These are phyloP conservation scores for Lasiosphaeria miniovina DNA, from an alignment of 495 filamentous ascomycete species.

Conservation along the genomic window DNA sequence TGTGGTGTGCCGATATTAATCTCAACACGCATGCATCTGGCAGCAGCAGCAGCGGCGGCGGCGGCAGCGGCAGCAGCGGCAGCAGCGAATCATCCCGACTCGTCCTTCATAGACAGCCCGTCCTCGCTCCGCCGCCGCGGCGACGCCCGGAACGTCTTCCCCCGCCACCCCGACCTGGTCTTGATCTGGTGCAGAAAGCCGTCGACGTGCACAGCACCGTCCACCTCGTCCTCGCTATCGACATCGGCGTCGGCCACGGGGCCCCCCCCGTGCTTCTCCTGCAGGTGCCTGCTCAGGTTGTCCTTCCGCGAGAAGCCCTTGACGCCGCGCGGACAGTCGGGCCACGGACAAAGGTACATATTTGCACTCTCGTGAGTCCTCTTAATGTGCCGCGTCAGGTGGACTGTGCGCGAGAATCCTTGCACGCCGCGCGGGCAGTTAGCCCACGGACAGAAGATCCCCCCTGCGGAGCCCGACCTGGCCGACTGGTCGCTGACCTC, in stretches of 20 bases:
- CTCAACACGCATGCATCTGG: too few species aligned
- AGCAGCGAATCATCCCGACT: neutral
- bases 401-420: neutral
- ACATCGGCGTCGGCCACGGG: constrained; percentile 23
- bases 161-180: constrained; percentile 32
- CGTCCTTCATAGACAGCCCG: neutral
- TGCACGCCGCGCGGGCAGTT: neutral
- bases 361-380: too few species aligned
- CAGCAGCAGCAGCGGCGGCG: too few species aligned
- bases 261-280: constrained; percentile 33
- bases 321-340: constrained; percentile 16
- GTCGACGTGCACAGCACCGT: constrained; percentile 52
- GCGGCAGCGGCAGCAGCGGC: too few species aligned
- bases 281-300: constrained; percentile 29
- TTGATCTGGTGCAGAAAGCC: constrained; percentile 47
- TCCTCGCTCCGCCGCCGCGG: neutral
- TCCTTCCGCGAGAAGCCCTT: constrained; percentile 13
- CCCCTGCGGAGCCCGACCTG: too few species aligned
- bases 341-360: constrained; percentile 15
- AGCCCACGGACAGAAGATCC: neutral
- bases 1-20: too few species aligned
- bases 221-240: constrained; percentile 49
- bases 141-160: neutral
- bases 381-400: constrained; percentile 7
- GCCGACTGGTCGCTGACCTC: too few species aligned